Evolutionary conservation across 371 early-diverging fungal genomes (phyloP).

Genomic region (Mortierella polycephala): DNA sequence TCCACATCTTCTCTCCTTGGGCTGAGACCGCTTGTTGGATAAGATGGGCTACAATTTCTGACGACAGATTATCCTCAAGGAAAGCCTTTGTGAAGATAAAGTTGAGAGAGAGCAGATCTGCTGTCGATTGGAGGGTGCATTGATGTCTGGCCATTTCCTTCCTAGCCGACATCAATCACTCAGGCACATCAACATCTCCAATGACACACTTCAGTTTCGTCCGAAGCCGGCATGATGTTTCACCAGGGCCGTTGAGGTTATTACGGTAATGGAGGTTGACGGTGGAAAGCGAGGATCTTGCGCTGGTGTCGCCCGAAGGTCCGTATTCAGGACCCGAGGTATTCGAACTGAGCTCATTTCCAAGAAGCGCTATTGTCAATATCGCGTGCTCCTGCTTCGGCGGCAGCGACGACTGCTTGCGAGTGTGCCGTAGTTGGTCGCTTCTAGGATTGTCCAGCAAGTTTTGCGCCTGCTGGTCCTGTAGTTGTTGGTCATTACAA

Average conservation of each 20-base stretch:
- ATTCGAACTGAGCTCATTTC: slow-evolving; percentile 4
- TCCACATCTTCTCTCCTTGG: slow-evolving; percentile 9
- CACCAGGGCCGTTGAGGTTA: slow-evolving; percentile 19
- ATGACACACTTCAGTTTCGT: slow-evolving; percentile 9
- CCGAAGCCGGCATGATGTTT: slow-evolving; percentile 7
- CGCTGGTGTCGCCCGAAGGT: slow-evolving; percentile 5
- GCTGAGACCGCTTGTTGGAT: no score
- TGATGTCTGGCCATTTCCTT: slow-evolving; percentile 15
- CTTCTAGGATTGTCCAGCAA: no score
- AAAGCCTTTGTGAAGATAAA: slow-evolving; percentile 21
- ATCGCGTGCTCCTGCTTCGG: slow-evolving; percentile 4
- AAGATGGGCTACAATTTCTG: no score
- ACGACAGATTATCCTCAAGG: slow-evolving; percentile 16
- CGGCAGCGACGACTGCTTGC: no score
- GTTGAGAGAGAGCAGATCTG: slow-evolving; percentile 22
- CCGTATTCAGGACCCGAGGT: slow-evolving; percentile 6
- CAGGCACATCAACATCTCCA: slow-evolving; percentile 12
- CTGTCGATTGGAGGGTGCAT: slow-evolving; percentile 3
- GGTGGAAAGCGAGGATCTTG: slow-evolving; percentile 9
- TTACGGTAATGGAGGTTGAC: slow-evolving; percentile 12
- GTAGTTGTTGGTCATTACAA: slow-evolving; percentile 7
- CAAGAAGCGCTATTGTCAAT: slow-evolving; percentile 6
- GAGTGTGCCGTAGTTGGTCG: no score
- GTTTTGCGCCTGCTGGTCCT: not conserved
- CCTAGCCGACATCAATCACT: slow-evolving; percentile 19